Base-by-base conservation (phyloP, 495 filamentous ascomycete genomes). In the Penicillium salamii region DNA sequence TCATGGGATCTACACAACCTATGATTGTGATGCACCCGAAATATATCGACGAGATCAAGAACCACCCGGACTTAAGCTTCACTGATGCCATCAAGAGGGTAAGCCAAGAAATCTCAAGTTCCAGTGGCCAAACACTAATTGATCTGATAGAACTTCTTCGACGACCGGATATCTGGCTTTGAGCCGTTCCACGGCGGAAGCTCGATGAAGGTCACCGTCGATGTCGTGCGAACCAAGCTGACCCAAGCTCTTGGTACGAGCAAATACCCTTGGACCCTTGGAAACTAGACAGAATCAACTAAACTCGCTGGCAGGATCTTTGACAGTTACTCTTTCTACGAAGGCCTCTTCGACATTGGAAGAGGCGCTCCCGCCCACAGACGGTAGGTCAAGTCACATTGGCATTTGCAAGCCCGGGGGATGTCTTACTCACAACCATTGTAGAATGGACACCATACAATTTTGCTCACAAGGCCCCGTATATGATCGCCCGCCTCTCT, bases 401-500 rank as follows among this genome's bases (percentile, higher is more conserved):
- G n/a, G n/a, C n/a, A 24, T 31, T 19, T 41, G 23, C 37, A 48
- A 34, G n/a, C 3, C 14, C 31, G 23, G 4, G 23, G 8, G 23
- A 26, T 20, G 34, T 29, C 42, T 47, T 19, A 53, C 13, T 2
- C 13, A 2, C 6, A 6, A 6, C 23, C 38, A 19, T 21, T n/a
- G 7, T 46, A 66, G 63, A 69, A 42, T 71, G 69, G 66, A 62
- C 50, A 11, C 43, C 59, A 5, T 57, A 61, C 46, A 53, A 58
- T 24, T 62, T 74, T 26, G 54, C 55, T 14, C 38, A 57, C 6
- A 54, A 69, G 41, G 36, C 66, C 5, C 66, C 67, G 1, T 49
- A 66, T 19, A 74, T 83, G 11, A 75, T 87, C 1, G 80, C 79
- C 31, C 74, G 72, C 5, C 46, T 83, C 17, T 82, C 82, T 0